phyloP scores from a whole-genome alignment of 2,329 filamentous ascomycete genomes.

The Pseudogymnoascus pannorum region DNA sequence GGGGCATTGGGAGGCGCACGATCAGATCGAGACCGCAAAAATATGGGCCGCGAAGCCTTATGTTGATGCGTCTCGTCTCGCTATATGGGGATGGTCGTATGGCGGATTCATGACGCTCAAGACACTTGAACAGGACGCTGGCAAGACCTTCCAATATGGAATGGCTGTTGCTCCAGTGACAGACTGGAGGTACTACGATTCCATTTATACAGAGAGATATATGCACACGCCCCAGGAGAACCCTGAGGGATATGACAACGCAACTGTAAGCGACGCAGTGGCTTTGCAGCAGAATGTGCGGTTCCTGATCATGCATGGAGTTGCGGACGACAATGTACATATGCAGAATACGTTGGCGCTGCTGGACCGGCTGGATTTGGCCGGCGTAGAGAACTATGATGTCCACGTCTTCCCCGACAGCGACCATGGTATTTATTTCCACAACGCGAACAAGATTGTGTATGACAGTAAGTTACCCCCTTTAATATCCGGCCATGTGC shows the following conservation, averaged over 20 bases:
- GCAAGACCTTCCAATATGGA: conserved; percentile 86
- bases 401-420: conserved; percentile 95
- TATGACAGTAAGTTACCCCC: conserved; percentile 71
- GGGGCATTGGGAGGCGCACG: conserved; percentile 74
- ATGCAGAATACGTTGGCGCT: conserved; percentile 88
- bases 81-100: conserved; percentile 98
- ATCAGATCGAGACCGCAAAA: conserved; percentile 87
- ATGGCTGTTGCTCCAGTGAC: conserved; percentile 99
- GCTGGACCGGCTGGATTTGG: conserved; percentile 78
- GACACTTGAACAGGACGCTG: conserved; percentile 84
- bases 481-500: neutral
- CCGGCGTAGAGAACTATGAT: conserved; percentile 84
- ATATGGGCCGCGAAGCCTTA: conserved; percentile 76
- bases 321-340: conserved; percentile 97
- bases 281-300: conserved; percentile 70
- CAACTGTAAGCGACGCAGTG: conserved; percentile 65
- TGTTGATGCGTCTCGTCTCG: conserved; percentile 72
- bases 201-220: conserved; percentile 90
- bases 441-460: conserved; percentile 84
- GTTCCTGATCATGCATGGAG: conserved; percentile 92
- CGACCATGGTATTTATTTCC: conserved; percentile 91
- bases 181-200: conserved; percentile 94
- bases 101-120: conserved; percentile 94
- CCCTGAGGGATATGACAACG: conserved; percentile 63
- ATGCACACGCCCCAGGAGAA: conserved; percentile 94